Percentiles rank a stretch among this genome's conserved stretches.
These are phyloP conservation scores for Arabidopsis hybrid DNA, from an alignment of 441 rosid species.

Conservation along the genomic window DNA sequence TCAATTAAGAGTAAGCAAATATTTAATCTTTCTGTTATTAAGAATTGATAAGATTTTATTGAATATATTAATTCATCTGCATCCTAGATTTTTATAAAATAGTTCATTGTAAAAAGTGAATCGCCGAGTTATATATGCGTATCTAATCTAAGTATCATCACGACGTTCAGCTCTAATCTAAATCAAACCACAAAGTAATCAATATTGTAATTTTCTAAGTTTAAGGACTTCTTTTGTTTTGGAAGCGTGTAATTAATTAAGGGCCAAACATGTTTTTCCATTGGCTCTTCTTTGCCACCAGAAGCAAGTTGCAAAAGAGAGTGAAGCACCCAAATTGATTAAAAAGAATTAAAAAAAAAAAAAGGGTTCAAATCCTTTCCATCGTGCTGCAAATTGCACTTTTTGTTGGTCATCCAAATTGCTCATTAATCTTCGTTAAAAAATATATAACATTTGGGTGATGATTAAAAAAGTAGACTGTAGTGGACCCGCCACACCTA, in stretches of 20 bases:
- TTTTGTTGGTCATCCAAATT: constrained; percentile 20
- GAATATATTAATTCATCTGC: not conserved
- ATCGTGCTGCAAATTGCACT: constrained; percentile 40
- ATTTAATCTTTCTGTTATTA: not conserved
- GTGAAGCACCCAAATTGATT: constrained; percentile 33
- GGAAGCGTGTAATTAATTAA: constrained; percentile 11
- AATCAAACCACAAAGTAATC: constrained; percentile 13
- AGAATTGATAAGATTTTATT: not conserved
- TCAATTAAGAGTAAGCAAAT: not conserved
- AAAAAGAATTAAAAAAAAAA: not conserved
- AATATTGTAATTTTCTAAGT: constrained; percentile 2
- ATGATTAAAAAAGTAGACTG: constrained; percentile 14
- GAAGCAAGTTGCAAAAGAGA: constrained; percentile 44
- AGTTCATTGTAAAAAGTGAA: constrained; percentile 13
- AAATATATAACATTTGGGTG: constrained; percentile 20
- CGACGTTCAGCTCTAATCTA: constrained; percentile 18
- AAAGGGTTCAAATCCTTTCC: constrained; percentile 15
- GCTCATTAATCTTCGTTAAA: constrained; percentile 24
- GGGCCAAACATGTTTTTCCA: constrained; percentile 34
- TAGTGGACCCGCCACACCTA: constrained; percentile 26
- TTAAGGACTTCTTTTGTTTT: constrained; percentile 13
- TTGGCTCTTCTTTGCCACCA: constrained; percentile 39
- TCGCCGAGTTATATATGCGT: constrained; percentile 12
- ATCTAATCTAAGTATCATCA: constrained; percentile 9
- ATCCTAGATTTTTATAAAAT: not conserved